A percentile compares a stretch with the other conserved stretches of the same genome.
Conservation (phyloP, 164 flowering plant genomes). For the Vitis riparia region DNA sequence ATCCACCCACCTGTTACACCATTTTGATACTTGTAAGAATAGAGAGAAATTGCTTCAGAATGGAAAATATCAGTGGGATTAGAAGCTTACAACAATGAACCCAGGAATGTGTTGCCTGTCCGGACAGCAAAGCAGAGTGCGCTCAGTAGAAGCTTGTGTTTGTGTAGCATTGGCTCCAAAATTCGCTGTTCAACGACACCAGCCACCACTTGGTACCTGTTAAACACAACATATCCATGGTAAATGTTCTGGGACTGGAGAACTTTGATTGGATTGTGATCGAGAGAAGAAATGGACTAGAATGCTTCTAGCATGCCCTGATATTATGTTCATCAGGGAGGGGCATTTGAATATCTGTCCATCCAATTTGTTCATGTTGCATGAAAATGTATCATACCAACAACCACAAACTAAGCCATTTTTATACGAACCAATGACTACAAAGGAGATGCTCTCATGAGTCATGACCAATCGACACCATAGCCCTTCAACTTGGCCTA, state of each 20-base stretch:
- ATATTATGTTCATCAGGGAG: too few relatives aligned
- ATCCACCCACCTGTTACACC: conserved; percentile 63
- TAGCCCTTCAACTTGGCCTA: too few relatives aligned
- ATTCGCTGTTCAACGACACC: conserved; percentile 90
- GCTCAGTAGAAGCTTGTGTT: conserved; percentile 77
- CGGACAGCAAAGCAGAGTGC: conserved; percentile 90
- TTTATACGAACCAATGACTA: too few relatives aligned
- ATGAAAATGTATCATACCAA: too few relatives aligned
- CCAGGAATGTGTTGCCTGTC: conserved; percentile 95
- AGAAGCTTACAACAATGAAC: conserved; percentile 81
- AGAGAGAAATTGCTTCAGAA: neutral
- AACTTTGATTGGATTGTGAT: neutral
- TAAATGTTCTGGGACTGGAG: neutral
- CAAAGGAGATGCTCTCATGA: too few relatives aligned
- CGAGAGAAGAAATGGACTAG: neutral
- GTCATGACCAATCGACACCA: too few relatives aligned
- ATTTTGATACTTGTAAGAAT: neutral
- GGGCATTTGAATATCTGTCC: too few relatives aligned
- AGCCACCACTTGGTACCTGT: conserved; percentile 92
- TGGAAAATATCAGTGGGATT: neutral
- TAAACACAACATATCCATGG: neutral
- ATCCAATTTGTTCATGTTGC: too few relatives aligned
- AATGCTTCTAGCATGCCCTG: neutral
- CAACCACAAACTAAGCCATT: too few relatives aligned
- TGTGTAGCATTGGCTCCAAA: conserved; percentile 83